phyloP scores from a whole-genome alignment of 2,329 filamentous ascomycete species.

The Sporothrix variecibatus region DNA sequence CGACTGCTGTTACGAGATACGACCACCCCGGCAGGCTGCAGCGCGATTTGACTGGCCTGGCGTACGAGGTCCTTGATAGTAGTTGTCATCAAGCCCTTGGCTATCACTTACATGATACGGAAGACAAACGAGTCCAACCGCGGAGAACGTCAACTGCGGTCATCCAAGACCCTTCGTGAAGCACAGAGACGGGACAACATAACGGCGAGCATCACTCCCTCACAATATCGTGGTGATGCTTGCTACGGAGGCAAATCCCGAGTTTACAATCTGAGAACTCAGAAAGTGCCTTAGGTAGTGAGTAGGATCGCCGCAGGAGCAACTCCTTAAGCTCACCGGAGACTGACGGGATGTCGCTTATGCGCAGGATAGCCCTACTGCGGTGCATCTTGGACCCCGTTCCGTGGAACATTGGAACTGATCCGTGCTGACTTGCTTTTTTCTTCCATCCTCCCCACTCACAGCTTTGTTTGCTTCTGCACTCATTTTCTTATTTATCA shows the following conservation, averaged over 20 bases:
- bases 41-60: background rate
- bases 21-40: background rate
- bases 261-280: background rate
- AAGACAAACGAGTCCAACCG: background rate
- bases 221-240: background rate
- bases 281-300: background rate
- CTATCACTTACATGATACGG: background rate
- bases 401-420: background rate
- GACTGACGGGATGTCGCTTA: background rate
- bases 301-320: conserved; percentile 2
- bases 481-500: background rate
- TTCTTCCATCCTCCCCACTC: background rate
- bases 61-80: background rate
- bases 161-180: background rate
- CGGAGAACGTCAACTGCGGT: background rate
- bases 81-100: background rate
- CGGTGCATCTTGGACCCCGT: background rate
- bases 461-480: background rate
- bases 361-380: conserved; percentile 1
- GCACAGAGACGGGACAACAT: background rate
- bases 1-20: conserved; percentile 15
- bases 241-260: background rate
- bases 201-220: background rate
- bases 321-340: background rate
- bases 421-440: background rate